phyloP scores from a whole-genome alignment of 495 filamentous ascomycete species.

The Aspergillus saccharolyticus region DNA sequence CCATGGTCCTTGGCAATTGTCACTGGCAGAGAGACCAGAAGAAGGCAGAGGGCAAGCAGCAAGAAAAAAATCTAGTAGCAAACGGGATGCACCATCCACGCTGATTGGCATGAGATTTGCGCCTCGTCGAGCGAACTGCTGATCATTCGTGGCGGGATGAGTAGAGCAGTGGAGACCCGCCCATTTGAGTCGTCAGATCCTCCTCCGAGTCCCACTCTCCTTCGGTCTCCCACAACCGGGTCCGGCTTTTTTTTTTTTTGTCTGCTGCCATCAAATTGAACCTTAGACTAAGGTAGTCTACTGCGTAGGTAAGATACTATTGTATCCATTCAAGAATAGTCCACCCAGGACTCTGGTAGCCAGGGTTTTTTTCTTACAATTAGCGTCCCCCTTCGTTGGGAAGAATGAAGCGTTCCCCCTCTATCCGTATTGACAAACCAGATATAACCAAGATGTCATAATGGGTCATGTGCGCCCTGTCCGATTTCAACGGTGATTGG shows the following conservation, averaged over 20 bases:
- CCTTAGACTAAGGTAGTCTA: background rate
- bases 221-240: constrained; percentile 1
- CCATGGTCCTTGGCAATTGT: constrained; percentile 1
- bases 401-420: background rate
- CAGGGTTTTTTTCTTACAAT: too few relatives aligned
- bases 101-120: constrained; percentile 14
- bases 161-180: constrained; percentile 13
- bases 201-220: background rate
- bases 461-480: background rate
- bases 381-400: background rate
- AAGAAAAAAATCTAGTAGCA: background rate
- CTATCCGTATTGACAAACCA: background rate
- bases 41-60: background rate
- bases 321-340: too few relatives aligned
- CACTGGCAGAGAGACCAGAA: background rate
- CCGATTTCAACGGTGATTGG: background rate
- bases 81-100: constrained; percentile 1
- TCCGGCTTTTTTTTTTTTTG: background rate
- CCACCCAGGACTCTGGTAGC: background rate
- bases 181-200: constrained; percentile 8
- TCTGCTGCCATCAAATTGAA: background rate
- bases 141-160: constrained; percentile 9
- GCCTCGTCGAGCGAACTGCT: constrained; percentile 10
- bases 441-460: background rate
- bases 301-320: background rate